Evolutionary conservation across 139 green algal genomes (phyloP).

Genomic region (Chlorella sp.): DNA sequence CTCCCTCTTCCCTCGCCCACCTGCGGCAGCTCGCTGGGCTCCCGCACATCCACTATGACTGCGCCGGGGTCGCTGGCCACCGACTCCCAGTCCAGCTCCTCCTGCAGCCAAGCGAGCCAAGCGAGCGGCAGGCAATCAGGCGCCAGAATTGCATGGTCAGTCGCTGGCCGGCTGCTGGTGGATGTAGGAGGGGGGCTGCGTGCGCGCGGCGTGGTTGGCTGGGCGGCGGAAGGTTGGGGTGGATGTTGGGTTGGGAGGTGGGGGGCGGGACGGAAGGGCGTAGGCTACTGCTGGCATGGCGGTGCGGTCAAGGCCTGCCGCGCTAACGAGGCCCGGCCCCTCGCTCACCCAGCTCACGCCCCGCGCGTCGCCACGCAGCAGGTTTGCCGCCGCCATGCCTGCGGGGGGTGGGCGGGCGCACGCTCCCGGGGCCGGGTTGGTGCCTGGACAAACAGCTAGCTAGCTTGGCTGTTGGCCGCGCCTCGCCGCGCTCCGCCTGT

Average conservation of each 20-base stretch:
- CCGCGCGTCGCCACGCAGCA: slow-evolving; percentile 42
- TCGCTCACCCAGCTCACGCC: slow-evolving; percentile 29
- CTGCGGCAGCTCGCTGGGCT: slow-evolving; percentile 20
- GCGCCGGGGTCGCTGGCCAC: slow-evolving; percentile 6
- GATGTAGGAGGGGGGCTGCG: no score
- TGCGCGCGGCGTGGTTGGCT: no score
- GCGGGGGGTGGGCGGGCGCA: no score
- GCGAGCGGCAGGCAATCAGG: not conserved
- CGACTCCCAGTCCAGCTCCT: slow-evolving; percentile 27
- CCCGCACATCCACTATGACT: slow-evolving; percentile 54
- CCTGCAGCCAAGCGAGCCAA: not conserved
- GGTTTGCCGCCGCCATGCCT: slow-evolving; percentile 56
- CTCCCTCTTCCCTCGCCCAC: slow-evolving; percentile 2
- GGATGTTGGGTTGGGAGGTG: no score
- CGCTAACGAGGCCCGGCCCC: not conserved
- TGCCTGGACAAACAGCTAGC: not conserved
- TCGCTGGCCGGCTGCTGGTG: no score
- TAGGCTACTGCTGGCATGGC: not conserved
- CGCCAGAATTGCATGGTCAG: no score
- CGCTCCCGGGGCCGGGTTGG: not conserved
- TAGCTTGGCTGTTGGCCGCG: no score
- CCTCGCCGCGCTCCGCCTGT: no score
- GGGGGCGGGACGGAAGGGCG: not conserved
- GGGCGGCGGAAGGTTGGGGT: no score
- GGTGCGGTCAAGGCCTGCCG: not conserved